Conservation (phyloP, 2,329 filamentous ascomycete species). For the Leptographium procerum region DNA sequence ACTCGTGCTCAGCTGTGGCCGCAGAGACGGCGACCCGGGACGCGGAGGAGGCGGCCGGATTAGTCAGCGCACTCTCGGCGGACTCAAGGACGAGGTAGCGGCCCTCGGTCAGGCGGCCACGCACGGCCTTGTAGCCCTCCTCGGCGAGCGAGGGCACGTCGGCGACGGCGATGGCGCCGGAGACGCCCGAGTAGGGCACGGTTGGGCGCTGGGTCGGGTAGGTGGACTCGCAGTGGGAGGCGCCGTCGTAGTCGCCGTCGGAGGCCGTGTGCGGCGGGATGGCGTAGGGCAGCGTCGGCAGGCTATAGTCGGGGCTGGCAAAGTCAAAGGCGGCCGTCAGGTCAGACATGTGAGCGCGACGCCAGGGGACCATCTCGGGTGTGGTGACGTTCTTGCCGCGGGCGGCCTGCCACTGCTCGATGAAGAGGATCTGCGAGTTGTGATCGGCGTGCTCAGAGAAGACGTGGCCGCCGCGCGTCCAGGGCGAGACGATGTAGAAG, state of each 20-base stretch:
- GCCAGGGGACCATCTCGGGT: slow-evolving; percentile 20
- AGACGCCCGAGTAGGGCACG: slow-evolving; percentile 31
- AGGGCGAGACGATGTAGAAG: slow-evolving; percentile 38
- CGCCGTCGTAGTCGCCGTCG: slow-evolving; percentile 32
- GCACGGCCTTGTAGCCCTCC: slow-evolving; percentile 37
- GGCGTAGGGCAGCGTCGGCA: slow-evolving; percentile 32
- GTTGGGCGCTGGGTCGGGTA: slow-evolving; percentile 28
- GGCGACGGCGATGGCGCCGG: slow-evolving; percentile 16
- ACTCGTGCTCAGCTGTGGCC: slow-evolving; percentile 22
- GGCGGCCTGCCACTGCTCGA: slow-evolving; percentile 34
- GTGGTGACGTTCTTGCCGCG: slow-evolving; percentile 32
- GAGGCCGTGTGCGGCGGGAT: slow-evolving; percentile 27
- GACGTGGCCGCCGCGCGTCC: slow-evolving; percentile 35
- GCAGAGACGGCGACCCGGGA: slow-evolving; percentile 11
- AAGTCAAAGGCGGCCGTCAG: slow-evolving; percentile 20
- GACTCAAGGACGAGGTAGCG: slow-evolving; percentile 39
- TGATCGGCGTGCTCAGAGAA: slow-evolving; percentile 39
- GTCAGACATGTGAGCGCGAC: slow-evolving; percentile 19
- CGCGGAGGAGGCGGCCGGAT: slow-evolving; percentile 14
- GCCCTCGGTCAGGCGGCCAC: slow-evolving; percentile 41
- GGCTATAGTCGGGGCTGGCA: slow-evolving; percentile 33
- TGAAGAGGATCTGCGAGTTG: slow-evolving; percentile 36
- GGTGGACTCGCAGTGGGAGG: slow-evolving; percentile 29
- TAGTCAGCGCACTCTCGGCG: slow-evolving; percentile 27
- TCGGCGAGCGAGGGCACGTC: slow-evolving; percentile 30